Evolutionary conservation across 2,329 filamentous ascomycete genomes (phyloP).

Genomic region (Fusarium mundagurra): DNA sequence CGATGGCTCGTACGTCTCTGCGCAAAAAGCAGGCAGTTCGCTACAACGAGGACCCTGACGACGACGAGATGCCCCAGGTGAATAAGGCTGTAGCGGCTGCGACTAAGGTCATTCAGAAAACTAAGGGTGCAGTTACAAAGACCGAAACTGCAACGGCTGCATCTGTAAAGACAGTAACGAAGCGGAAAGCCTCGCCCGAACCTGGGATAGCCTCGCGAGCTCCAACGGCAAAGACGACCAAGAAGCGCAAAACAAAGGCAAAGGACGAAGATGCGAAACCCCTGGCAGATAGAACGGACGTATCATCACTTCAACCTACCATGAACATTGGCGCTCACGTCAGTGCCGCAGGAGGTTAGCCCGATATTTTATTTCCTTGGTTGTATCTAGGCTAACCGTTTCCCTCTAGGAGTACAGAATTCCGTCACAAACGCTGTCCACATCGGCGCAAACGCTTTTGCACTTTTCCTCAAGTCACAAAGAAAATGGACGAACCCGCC

Average conservation of each 20-base stretch:
- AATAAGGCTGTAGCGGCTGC: slow-evolving; percentile 30
- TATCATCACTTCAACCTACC: slow-evolving; percentile 69
- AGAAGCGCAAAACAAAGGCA: slow-evolving; percentile 56
- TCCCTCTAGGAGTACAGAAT: slow-evolving; percentile 80
- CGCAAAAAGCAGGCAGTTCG: slow-evolving; percentile 47
- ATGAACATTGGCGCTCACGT: slow-evolving; percentile 95
- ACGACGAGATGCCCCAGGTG: slow-evolving; percentile 28
- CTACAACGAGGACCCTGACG: slow-evolving; percentile 45
- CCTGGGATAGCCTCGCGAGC: slow-evolving; percentile 25
- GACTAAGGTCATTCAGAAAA: slow-evolving; percentile 42
- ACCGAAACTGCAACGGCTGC: slow-evolving; percentile 35
- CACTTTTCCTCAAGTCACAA: slow-evolving; percentile 95
- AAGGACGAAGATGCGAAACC: slow-evolving; percentile 63
- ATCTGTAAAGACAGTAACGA: slow-evolving; percentile 40
- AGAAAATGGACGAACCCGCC: slow-evolving; percentile 92
- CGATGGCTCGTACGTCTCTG: slow-evolving; percentile 50
- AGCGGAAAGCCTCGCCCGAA: slow-evolving; percentile 47
- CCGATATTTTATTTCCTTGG: background rate
- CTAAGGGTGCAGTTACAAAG: slow-evolving; percentile 40
- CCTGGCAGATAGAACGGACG: slow-evolving; percentile 73
- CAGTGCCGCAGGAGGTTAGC: slow-evolving; percentile 82
- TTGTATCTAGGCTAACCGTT: slow-evolving; percentile 11
- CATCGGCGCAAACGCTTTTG: slow-evolving; percentile 92
- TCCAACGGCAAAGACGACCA: slow-evolving; percentile 44
- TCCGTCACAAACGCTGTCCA: slow-evolving; percentile 79